A percentile compares a stretch with the other conserved stretches of the same genome.
Conservation (phyloP, 176 grass and related monocot species). For the Phyllostachys edulis region DNA sequence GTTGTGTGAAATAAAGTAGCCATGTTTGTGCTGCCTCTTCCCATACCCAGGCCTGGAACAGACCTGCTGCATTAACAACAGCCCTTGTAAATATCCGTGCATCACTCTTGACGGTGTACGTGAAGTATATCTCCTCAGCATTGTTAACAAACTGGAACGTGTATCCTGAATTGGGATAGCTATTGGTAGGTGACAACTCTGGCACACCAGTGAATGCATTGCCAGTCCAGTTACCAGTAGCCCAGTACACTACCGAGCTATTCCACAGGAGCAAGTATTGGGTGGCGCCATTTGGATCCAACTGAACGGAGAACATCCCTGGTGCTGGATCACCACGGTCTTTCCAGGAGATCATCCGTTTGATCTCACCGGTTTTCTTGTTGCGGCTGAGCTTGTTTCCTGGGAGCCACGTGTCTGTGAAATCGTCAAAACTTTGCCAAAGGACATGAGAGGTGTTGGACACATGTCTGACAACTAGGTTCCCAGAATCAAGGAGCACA, state of each 20-base stretch:
- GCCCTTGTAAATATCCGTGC: no score
- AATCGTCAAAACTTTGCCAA: conserved; percentile 51
- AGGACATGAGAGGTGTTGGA: not conserved
- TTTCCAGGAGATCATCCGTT: conserved; percentile 40
- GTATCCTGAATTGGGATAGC: not conserved
- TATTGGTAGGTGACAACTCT: conserved; percentile 21
- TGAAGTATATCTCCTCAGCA: conserved; percentile 34
- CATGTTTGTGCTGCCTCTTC: conserved; percentile 1
- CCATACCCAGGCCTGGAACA: not conserved
- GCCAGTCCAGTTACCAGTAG: conserved; percentile 27
- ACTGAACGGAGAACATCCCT: conserved; percentile 35
- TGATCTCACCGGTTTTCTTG: conserved; percentile 17
- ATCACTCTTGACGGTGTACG: not conserved
- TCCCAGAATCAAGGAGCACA: conserved; percentile 29
- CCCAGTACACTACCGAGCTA: conserved; percentile 13
- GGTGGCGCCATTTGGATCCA: conserved; percentile 29
- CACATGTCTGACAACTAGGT: conserved; percentile 24
- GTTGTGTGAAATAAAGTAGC: not conserved
- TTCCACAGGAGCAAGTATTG: conserved; percentile 38
- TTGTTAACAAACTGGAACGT: conserved; percentile 37
- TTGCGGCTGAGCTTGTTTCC: conserved; percentile 39
- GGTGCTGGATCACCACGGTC: conserved; percentile 35
- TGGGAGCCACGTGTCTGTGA: conserved; percentile 47
- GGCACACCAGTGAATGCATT: conserved; percentile 25
- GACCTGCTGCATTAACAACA: not conserved